Base-by-base conservation (phyloP, 228 moss, liverwort and hornwort species). In the Sphagnum magellanicum region DNA sequence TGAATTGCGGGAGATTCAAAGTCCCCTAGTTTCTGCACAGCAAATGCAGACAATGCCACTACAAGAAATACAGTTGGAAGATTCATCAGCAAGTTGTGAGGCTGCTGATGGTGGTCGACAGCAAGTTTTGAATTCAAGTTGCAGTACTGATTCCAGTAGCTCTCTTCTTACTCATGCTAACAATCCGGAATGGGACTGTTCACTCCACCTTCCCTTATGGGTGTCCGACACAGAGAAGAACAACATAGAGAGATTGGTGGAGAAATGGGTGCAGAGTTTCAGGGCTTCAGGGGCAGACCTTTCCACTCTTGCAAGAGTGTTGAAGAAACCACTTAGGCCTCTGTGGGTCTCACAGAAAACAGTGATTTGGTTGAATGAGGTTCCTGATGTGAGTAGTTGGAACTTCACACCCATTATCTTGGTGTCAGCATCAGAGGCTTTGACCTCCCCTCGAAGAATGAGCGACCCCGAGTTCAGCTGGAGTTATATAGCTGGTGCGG, bases 401-500 rank as follows among this genome's bases (percentile, higher is more conserved):
- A 73, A 84, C 69, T 96, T 96, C 63, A 91, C 88, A 11, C 91
- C 95, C 8, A 66, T 96, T 46, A 89, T 96, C 76, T 74, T 96
- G 60, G 78, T 96, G 16, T 92, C 95, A 70, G 88, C 95, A 47
- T 96, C 95, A 52, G 82, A 75, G 69, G 86, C 91, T 17, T 79
- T 77, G 16, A 65, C 77, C 32, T 88, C 84, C 82, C 81, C 83
- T 49, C 82, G 84, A 65, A 83, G 91, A 59, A 88, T 87, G 74
- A 88, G 87, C 61, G 91, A 92, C 73, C 84, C 74, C 66, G 89
- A 92, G 64, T 96, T 91, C 67, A 91, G 89, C 73, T 96, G 92
- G 92, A 92, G 77, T 72, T 96, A 96, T 62, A 92, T 96, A 76
- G 91, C 92, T 65, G 91, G 95, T 69, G 92, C 92, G 61, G 92